phyloP scores from a whole-genome alignment of 2,329 filamentous ascomycete genomes.

The Tolypocladium ovalisporum region DNA sequence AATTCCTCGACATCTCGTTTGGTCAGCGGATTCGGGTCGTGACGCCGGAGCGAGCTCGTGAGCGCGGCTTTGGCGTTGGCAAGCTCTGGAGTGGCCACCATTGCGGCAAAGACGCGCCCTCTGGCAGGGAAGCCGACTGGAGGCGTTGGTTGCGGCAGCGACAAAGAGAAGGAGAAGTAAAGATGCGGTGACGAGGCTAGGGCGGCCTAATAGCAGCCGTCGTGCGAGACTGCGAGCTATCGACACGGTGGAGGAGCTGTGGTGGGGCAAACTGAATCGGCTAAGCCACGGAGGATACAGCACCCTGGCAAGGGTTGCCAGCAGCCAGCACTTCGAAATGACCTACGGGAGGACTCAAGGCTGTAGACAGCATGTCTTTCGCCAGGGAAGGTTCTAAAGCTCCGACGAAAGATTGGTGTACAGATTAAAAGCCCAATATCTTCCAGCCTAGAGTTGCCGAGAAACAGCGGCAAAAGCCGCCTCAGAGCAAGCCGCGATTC shows the following conservation, averaged over 20 bases:
- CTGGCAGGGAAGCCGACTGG: not conserved
- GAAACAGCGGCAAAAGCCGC: not conserved
- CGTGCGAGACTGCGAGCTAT: not conserved
- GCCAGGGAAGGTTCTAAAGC: not conserved
- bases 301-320: not conserved
- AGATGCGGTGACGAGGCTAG: not conserved
- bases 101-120: slow-evolving; percentile 2
- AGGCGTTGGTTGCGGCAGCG: not conserved
- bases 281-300: not conserved
- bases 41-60: slow-evolving; percentile 59
- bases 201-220: not conserved
- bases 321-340: not conserved
- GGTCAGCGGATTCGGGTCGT: slow-evolving; percentile 59
- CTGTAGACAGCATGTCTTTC: not conserved
- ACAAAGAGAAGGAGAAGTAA: not conserved
- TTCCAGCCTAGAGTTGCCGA: not conserved
- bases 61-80: slow-evolving; percentile 74
- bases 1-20: slow-evolving; percentile 62
- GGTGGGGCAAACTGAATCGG: not conserved
- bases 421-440: not conserved
- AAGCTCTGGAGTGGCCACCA: slow-evolving; percentile 58
- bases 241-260: not conserved
- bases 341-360: not conserved
- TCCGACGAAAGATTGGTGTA: not conserved
- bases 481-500: not conserved